Evolutionary conservation across 148 eudicot genomes (phyloP), one percentile per base, ranked within the genome.

Genomic region (Camellia lanceoleosa): DNA sequence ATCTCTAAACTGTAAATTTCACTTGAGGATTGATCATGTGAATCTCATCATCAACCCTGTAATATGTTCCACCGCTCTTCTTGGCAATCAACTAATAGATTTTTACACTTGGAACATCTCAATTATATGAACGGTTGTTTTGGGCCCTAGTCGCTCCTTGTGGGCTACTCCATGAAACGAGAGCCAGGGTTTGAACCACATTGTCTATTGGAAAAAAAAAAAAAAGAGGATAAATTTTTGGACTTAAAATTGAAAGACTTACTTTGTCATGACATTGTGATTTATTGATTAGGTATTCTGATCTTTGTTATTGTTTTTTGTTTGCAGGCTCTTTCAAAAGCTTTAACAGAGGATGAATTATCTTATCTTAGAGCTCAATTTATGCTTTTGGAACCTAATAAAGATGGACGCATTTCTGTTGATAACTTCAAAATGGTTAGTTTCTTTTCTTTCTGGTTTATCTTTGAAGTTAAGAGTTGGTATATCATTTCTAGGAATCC

Each of bases 271-370:
- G 30, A 69, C 46, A 38, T 68, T 5, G 7, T 44, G 52, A 38
- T 79, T 9, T 51, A 63, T 20, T 65, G 10, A 30, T 19, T 20
- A 18, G 79, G 7, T 68, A 3, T 75, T 18, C 60, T 23, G 3
- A 16, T 42, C 12, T 69, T 20, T 2, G 43, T 70, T 13, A 19
- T 70, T 70, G 14, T 62, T 76, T 47, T 46, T 85, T 59, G 43
- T 69, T 30, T 78, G 73, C 85, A 91, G 94, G 89, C 94, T 71
- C 87, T 91, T 80, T 87, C 94, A 66, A 91, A 88, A 84, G 92
- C 92, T 81, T 84, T 91, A 77, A 91, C 91, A 64, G 89, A 89
- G 79, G 94, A 91, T 86, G 94, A 91, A 78, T 82, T 87, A 58
- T 76, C 79, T 41, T 91, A 89, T 85, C 86, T 91, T 63, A 82